Evolutionary conservation across 2,329 filamentous ascomycete species (phyloP), one percentile per base, ranked within the genome.

Genomic region (Sporothrix sp.): DNA sequence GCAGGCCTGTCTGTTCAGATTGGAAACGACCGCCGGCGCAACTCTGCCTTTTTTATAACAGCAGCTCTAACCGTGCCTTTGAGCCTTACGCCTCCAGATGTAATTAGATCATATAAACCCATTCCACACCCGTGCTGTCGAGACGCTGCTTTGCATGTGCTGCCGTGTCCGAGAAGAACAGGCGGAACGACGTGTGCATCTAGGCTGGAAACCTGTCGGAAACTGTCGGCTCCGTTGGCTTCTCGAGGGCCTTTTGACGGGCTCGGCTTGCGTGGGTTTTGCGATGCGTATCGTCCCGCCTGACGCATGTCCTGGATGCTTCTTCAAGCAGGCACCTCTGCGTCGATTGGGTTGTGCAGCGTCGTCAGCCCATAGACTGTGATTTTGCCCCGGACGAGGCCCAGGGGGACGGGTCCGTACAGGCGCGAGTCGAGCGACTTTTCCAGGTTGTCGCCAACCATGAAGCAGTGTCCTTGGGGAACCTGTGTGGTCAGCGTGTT

Each of bases 391-490:
- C 77, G 82, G 39, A 98, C 78, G 56, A 98, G 70, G 2, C 80
- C 91, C 62, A 98, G 70, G 1, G 93, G 93, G 25, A 98, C 65
- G 0, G 93, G 88, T 0, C 93, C 93, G 68, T 85, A 95, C 36
- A 82, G 73, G 55, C 93, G 81, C 38, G 89, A 96, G 70, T 98
- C 93, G 57, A 87, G 73, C 21, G 89, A 96, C 60, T 79, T 84
- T 3, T 80, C 74, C 54, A 95, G 63, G 65, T 97, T 97, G 66
- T 98, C 93, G 3, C 93, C 93, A 3, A 82, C 79, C 7, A 96
- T 71, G 80, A 88, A 97, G 61, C 89, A 94, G 71, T 98, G 93
- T 1, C 93, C 93, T 62, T 85, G 74, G 0, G 93, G 93, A 14
- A 98, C 81, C 86, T 94, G 61, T 20, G 10, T 16, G 14, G 42